phyloP scores from a whole-genome alignment of 202 grass and related monocot genomes.

The Hordeum pubiflorum region DNA sequence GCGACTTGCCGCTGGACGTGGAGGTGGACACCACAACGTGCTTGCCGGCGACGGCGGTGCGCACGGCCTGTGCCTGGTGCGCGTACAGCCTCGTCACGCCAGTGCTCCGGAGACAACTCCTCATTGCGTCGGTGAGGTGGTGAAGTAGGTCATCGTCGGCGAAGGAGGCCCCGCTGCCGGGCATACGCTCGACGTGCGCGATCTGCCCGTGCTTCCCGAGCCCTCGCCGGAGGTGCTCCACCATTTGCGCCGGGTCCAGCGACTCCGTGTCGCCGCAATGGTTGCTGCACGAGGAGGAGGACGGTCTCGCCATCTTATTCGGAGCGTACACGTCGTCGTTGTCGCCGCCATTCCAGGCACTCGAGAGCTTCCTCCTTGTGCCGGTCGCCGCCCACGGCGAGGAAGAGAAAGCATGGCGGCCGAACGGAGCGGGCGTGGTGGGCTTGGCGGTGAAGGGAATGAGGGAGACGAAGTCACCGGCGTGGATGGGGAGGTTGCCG shows the following conservation, averaged over 20 bases:
- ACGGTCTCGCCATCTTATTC: not conserved
- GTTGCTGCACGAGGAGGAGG: not conserved
- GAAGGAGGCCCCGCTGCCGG: constrained; percentile 38
- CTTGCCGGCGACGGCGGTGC: constrained; percentile 26
- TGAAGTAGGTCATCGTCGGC: not conserved
- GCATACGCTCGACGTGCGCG: constrained; percentile 37
- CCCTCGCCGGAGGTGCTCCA: constrained; percentile 49
- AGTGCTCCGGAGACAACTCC: constrained; percentile 25
- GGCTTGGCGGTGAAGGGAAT: constrained; percentile 36
- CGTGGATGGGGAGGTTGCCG: not conserved
- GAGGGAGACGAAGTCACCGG: constrained; percentile 39
- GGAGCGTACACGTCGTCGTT: constrained; percentile 2
- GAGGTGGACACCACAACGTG: constrained; percentile 64
- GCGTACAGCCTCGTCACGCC: constrained; percentile 51
- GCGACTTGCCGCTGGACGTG: constrained; percentile 76
- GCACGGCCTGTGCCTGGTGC: constrained; percentile 53
- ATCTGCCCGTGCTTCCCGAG: constrained; percentile 50
- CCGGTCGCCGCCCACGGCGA: not conserved
- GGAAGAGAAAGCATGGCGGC: not conserved
- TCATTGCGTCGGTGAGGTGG: constrained; percentile 23
- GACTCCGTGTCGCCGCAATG: constrained; percentile 26
- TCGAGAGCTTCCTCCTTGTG: not conserved
- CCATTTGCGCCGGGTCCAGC: constrained; percentile 49
- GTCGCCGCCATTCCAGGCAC: not conserved
- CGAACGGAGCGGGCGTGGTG: not conserved